Percentiles rank a stretch among this genome's conserved stretches.
These are phyloP conservation scores for Delonix regia DNA, from an alignment of 306 rosid species.

Conservation along the genomic window DNA sequence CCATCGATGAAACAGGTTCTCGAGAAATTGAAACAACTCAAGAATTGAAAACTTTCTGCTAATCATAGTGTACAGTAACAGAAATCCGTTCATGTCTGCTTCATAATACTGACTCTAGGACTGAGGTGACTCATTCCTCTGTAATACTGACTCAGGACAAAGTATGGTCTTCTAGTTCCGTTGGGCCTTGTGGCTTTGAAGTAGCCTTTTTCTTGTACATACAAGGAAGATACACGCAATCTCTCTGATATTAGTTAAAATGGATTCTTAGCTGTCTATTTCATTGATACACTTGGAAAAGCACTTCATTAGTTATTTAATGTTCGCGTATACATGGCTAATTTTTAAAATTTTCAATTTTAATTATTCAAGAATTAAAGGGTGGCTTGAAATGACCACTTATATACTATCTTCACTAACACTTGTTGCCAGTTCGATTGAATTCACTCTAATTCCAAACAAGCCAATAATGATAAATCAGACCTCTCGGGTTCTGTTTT, in stretches of 20 bases:
- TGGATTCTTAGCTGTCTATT: not conserved
- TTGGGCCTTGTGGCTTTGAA: not conserved
- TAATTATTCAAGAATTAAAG: not conserved
- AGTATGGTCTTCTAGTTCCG: not conserved
- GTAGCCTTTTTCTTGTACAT: not conserved
- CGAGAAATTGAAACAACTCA: slow-evolving; percentile 53
- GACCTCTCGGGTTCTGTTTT: too few species aligned
- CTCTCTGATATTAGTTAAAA: not conserved
- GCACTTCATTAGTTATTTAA: not conserved
- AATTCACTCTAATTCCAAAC: too few species aligned
- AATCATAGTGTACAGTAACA: slow-evolving; percentile 13
- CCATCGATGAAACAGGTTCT: slow-evolving; percentile 60
- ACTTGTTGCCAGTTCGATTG: too few species aligned
- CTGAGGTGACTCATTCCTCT: slow-evolving; percentile 32
- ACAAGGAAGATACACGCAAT: not conserved
- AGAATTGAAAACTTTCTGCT: slow-evolving; percentile 35
- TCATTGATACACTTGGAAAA: not conserved
- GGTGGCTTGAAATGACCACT: not conserved
- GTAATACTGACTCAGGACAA: not conserved
- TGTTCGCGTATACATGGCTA: not conserved
- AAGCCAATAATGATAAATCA: too few species aligned
- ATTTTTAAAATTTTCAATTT: not conserved
- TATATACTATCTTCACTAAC: not conserved
- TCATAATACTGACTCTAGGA: not conserved
- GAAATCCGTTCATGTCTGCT: slow-evolving; percentile 28